Conservation (phyloP, 805 yeast genomes). For the Zygosaccharomyces bailii region DNA sequence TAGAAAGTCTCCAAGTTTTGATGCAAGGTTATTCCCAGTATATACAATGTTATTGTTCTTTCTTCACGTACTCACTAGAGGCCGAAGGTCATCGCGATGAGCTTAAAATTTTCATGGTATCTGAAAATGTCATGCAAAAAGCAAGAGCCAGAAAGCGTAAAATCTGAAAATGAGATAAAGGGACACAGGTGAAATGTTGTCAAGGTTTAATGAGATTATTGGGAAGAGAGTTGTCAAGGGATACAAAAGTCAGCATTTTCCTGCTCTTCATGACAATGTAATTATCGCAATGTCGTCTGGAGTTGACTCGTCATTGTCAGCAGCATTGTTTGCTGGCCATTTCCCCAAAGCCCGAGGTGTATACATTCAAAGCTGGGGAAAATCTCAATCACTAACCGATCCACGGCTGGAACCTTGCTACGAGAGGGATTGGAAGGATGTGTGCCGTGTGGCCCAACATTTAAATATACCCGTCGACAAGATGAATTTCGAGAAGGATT, state of each 20-base stretch:
- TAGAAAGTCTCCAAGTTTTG: neutral
- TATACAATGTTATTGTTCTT: neutral
- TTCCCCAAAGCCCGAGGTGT: conserved; percentile 69
- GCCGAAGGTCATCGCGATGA: conserved; percentile 17
- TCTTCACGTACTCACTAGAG: neutral
- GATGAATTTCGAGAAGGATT: conserved; percentile 83
- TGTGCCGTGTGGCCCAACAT: conserved; percentile 56
- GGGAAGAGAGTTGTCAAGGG: conserved; percentile 16
- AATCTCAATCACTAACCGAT: conserved; percentile 28
- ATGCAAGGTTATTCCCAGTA: neutral
- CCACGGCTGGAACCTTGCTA: conserved; percentile 56
- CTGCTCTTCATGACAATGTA: conserved; percentile 54
- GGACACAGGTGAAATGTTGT: conserved; percentile 10
- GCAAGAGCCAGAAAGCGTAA: neutral
- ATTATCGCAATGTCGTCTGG: conserved; percentile 95
- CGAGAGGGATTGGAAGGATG: conserved; percentile 88
- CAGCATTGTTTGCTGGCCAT: conserved; percentile 57
- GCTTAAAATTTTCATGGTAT: conserved; percentile 12
- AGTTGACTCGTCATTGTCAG: conserved; percentile 90
- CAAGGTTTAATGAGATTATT: conserved; percentile 11
- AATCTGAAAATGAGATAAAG: neutral
- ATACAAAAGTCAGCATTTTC: conserved; percentile 32
- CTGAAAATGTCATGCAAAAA: conserved; percentile 8
- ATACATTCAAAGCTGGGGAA: conserved; percentile 92
- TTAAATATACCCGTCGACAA: conserved; percentile 67